A percentile compares a stretch with the other conserved stretches of the same genome.
Conservation (phyloP, 495 filamentous ascomycete genomes). For the Opeltia flavorubescens region DNA sequence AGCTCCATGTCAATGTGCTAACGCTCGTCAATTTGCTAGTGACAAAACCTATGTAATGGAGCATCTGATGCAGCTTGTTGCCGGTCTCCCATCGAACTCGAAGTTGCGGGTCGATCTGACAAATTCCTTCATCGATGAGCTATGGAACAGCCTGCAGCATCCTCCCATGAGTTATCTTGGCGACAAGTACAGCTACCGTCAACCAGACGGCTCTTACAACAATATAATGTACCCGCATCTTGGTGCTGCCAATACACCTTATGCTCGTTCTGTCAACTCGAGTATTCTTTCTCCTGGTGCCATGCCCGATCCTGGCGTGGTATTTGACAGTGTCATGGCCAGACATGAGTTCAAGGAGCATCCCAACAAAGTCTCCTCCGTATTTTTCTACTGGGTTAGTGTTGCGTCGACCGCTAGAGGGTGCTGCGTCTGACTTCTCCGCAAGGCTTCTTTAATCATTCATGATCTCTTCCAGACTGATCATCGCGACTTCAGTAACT, state of each 20-base stretch:
- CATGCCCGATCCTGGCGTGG: slow-evolving; percentile 57
- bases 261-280: slow-evolving; percentile 62
- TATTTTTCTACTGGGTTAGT: slow-evolving; percentile 56
- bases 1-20: not conserved
- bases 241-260: slow-evolving; percentile 48
- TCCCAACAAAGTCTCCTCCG: slow-evolving; percentile 70
- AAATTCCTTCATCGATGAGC: slow-evolving; percentile 52
- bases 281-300: slow-evolving; percentile 44
- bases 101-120: slow-evolving; percentile 51
- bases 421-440: not conserved
- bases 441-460: slow-evolving; percentile 11
- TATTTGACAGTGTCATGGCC: slow-evolving; percentile 66
- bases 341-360: slow-evolving; percentile 48
- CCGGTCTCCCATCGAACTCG: slow-evolving; percentile 46
- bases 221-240: slow-evolving; percentile 48
- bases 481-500: slow-evolving; percentile 34
- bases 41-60: slow-evolving; percentile 79
- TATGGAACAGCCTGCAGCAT: slow-evolving; percentile 48
- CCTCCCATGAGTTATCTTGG: slow-evolving; percentile 47
- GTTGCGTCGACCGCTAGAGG: not conserved
- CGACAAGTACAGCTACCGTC: slow-evolving; percentile 51
- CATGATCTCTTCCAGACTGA: slow-evolving; percentile 45
- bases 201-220: slow-evolving; percentile 58
- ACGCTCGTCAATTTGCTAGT: not conserved
- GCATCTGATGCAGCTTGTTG: slow-evolving; percentile 58